Conservation (phyloP, 306 rosid genomes). For the Biancaea sappan region DNA sequence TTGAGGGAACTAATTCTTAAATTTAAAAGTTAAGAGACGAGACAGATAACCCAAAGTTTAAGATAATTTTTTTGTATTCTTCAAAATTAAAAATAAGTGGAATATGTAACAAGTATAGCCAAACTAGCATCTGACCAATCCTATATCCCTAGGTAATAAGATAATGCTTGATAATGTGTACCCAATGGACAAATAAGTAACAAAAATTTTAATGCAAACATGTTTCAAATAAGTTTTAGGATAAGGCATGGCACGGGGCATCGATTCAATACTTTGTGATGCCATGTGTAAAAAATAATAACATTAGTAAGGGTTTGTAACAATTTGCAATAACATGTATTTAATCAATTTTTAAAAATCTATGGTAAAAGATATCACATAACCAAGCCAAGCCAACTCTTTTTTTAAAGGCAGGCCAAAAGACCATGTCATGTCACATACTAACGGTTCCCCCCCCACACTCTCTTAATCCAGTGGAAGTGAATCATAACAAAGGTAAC, state of each 20-base stretch:
- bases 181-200: background rate
- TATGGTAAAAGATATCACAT: background rate
- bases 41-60: too few species aligned
- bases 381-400: constrained; percentile 23
- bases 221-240: background rate
- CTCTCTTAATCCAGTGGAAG: constrained; percentile 28
- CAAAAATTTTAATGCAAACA: background rate
- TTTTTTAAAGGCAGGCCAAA: constrained; percentile 19
- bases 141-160: background rate
- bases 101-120: background rate
- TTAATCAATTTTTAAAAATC: background rate
- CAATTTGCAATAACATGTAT: background rate
- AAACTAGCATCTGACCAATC: background rate
- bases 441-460: constrained; percentile 23
- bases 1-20: too few species aligned
- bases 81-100: background rate
- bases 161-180: background rate
- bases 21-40: too few species aligned
- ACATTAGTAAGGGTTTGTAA: background rate
- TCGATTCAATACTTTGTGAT: background rate
- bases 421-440: constrained; percentile 30
- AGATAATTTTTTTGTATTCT: too few species aligned
- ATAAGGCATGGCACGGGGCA: background rate
- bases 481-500: constrained; percentile 40
- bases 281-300: background rate